A percentile compares a stretch with the other conserved stretches of the same genome.
Evolutionary conservation across 2,329 filamentous ascomycete species (phyloP).

Genomic region (Byssothecium circinans): DNA sequence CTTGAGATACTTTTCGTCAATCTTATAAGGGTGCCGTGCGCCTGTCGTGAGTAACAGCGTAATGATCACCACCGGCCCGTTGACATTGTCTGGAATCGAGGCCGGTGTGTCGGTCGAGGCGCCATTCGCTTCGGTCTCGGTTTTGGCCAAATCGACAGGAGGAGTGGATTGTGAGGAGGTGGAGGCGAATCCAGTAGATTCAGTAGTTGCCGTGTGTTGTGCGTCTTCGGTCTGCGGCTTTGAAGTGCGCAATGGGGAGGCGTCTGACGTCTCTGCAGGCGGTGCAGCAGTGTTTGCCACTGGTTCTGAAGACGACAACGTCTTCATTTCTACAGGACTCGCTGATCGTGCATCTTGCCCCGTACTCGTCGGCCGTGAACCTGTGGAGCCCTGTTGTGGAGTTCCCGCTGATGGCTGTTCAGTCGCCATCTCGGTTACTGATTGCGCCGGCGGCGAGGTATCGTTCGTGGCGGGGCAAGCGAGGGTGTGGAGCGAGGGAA

Average conservation of each 20-base stretch:
- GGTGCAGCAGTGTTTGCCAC: slow-evolving; percentile 17
- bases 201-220: slow-evolving; percentile 13
- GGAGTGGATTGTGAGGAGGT: slow-evolving; percentile 23
- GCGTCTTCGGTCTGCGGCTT: slow-evolving; percentile 15
- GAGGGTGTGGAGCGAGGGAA: slow-evolving; percentile 18
- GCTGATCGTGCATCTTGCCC: slow-evolving; percentile 25
- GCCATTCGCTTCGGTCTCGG: slow-evolving; percentile 51
- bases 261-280: slow-evolving; percentile 17
- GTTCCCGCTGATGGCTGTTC: slow-evolving; percentile 30
- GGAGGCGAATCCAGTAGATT: slow-evolving; percentile 13
- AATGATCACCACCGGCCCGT: slow-evolving; percentile 64
- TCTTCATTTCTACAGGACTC: slow-evolving; percentile 41
- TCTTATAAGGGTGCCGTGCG: slow-evolving; percentile 83
- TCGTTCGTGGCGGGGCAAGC: slow-evolving; percentile 23
- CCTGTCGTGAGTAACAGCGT: slow-evolving; percentile 82
- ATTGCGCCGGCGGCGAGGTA: slow-evolving; percentile 13
- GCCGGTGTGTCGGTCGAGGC: slow-evolving; percentile 49
- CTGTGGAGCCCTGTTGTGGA: slow-evolving; percentile 18
- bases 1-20: slow-evolving; percentile 81
- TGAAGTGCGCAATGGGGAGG: slow-evolving; percentile 15
- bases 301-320: slow-evolving; percentile 27
- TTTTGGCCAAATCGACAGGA: slow-evolving; percentile 37
- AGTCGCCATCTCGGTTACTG: slow-evolving; percentile 35
- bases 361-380: slow-evolving; percentile 24
- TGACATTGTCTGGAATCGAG: slow-evolving; percentile 41